Evolutionary conservation across 257 asterid species (phyloP).

Genomic region (Solanum medicagineum): DNA sequence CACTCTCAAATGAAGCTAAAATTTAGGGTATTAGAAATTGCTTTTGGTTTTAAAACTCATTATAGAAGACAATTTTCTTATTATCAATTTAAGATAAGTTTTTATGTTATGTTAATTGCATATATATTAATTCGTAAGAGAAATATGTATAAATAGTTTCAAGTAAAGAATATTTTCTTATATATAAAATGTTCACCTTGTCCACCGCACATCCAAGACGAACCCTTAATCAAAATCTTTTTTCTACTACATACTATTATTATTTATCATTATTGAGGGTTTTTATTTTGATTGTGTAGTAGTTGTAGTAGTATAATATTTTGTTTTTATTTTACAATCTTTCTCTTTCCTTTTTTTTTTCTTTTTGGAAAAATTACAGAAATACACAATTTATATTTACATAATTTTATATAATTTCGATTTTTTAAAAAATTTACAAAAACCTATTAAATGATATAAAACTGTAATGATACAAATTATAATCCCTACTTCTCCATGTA

Average conservation of each 20-base stretch:
- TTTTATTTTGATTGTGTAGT: no score
- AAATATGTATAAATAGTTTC: neutral
- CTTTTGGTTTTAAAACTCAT: neutral
- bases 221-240: neutral
- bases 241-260: no score
- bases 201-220: neutral
- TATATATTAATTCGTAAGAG: neutral
- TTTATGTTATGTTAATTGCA: neutral
- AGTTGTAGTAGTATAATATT: neutral
- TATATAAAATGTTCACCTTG: neutral
- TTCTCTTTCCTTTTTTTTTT: no score
- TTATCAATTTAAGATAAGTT: neutral
- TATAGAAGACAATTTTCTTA: neutral
- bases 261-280: no score
- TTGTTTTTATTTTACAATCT: neutral
- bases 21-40: neutral
- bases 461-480: no score
- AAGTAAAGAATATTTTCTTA: neutral
- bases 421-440: no score
- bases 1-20: neutral
- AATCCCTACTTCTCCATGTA: no score
- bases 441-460: no score
- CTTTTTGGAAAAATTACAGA: no score
- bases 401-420: no score
- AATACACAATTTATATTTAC: no score